phyloP scores from a whole-genome alignment of 768 basidiomycete genomes.

The Russula ochroleuca region DNA sequence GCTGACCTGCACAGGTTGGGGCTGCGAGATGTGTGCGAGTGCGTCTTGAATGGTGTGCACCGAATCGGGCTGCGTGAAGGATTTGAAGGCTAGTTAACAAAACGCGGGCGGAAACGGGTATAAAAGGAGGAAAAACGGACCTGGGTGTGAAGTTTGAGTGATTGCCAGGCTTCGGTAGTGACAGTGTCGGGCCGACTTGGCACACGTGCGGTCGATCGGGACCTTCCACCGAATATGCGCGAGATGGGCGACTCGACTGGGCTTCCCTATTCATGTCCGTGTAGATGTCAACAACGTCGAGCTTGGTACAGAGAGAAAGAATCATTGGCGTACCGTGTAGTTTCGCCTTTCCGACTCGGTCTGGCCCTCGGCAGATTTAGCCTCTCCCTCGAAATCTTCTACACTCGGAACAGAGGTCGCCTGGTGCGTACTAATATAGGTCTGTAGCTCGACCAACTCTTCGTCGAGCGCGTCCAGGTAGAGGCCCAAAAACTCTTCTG shows the following conservation, averaged over 20 bases:
- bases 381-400: slow-evolving; percentile 41
- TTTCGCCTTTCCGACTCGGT: slow-evolving; percentile 86
- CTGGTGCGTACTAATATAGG: slow-evolving; percentile 42
- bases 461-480: slow-evolving; percentile 93
- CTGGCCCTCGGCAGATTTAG: slow-evolving; percentile 38
- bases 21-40: slow-evolving; percentile 66
- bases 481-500: slow-evolving; percentile 98
- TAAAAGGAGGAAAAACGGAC: slow-evolving; percentile 35
- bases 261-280: slow-evolving; percentile 75
- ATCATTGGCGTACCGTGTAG: slow-evolving; percentile 54
- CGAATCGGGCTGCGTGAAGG: slow-evolving; percentile 51
- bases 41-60: slow-evolving; percentile 82
- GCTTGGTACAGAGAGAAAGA: neutral
- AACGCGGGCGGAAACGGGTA: no score
- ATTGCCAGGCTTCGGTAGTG: slow-evolving; percentile 87
- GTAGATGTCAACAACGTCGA: neutral
- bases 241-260: slow-evolving; percentile 83
- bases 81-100: neutral
- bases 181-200: slow-evolving; percentile 83
- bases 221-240: slow-evolving; percentile 88
- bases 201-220: slow-evolving; percentile 75
- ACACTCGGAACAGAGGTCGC: slow-evolving; percentile 33
- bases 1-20: slow-evolving; percentile 75
- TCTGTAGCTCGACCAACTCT: slow-evolving; percentile 66
- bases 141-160: slow-evolving; percentile 85